Evolutionary conservation across 2,329 filamentous ascomycete genomes (phyloP).

Genomic region (Apiospora arundinis): DNA sequence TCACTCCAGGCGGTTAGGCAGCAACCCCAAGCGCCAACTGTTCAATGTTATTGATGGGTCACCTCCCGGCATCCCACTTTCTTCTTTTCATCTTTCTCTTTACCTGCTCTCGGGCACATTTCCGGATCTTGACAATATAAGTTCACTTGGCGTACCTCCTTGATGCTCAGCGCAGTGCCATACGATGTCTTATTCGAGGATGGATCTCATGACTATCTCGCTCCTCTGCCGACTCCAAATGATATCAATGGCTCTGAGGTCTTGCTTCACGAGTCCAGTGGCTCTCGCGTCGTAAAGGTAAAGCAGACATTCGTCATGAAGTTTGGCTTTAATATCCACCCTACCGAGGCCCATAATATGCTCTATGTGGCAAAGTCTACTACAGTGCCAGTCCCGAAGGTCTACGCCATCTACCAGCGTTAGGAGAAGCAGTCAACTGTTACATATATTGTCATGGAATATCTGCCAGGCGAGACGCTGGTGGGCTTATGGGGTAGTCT

Average conservation of each 20-base stretch:
- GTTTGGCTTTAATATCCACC: slow-evolving; percentile 26
- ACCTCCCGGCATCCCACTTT: too few relatives aligned
- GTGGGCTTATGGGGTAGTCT: slow-evolving; percentile 21
- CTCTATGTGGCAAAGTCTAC: slow-evolving; percentile 29
- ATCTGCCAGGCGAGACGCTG: slow-evolving; percentile 23
- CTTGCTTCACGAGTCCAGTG: slow-evolving; percentile 16
- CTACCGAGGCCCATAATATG: slow-evolving; percentile 33
- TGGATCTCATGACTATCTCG: slow-evolving; percentile 17
- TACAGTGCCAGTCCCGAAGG: slow-evolving; percentile 29
- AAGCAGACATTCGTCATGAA: slow-evolving; percentile 25
- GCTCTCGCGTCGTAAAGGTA: slow-evolving; percentile 19
- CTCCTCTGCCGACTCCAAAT: slow-evolving; percentile 23
- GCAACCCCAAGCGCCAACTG: too few relatives aligned
- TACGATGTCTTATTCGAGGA: slow-evolving; percentile 11
- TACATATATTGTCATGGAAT: slow-evolving; percentile 25
- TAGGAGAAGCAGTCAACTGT: too few relatives aligned
- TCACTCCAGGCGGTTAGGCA: too few relatives aligned
- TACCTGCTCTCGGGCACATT: too few relatives aligned
- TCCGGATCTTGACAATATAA: too few relatives aligned
- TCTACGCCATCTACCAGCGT: slow-evolving; percentile 32
- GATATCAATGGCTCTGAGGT: slow-evolving; percentile 22
- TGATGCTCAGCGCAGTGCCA: background rate
- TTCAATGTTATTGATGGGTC: too few relatives aligned
- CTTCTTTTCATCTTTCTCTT: too few relatives aligned
- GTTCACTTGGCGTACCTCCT: too few relatives aligned